Evolutionary conservation across 352 stramenopile genomes (phyloP).

Genomic region (Globisporangium rhizosaccharum): DNA sequence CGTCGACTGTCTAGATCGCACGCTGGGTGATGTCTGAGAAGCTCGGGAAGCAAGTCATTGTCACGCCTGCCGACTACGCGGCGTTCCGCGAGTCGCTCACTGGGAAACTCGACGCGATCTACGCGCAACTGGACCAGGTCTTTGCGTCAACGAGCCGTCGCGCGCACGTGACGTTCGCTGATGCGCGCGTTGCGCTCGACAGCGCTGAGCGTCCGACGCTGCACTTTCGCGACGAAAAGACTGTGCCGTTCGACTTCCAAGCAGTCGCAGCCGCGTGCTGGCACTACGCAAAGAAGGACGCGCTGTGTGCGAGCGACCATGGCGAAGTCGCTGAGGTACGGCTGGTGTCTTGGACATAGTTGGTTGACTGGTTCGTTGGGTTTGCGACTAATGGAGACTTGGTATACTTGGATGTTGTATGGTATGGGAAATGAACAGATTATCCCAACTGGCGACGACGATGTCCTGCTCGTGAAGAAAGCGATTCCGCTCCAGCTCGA

Average conservation of each 20-base stretch:
- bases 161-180: neutral
- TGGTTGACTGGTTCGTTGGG: neutral
- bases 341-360: neutral
- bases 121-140: conserved; percentile 5
- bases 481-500: neutral
- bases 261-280: conserved; percentile 5
- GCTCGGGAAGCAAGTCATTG: neutral
- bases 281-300: neutral
- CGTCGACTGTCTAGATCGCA: neutral
- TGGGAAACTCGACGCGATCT: conserved; percentile 9
- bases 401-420: neutral
- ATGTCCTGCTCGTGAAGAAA: conserved; percentile 10
- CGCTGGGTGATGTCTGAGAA: conserved; percentile 2
- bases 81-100: conserved; percentile 2
- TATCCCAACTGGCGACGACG: neutral
- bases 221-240: conserved; percentile 9
- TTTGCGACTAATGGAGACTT: neutral
- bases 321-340: conserved; percentile 1
- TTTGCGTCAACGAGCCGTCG: neutral
- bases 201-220: conserved; percentile 3
- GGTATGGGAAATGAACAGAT: neutral
- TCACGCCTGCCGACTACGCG: conserved; percentile 2
- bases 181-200: conserved; percentile 5
- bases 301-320: neutral
- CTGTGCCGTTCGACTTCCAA: conserved; percentile 9